Conservation (phyloP, 2,329 filamentous ascomycete species). For the Elsinoe necatrix region DNA sequence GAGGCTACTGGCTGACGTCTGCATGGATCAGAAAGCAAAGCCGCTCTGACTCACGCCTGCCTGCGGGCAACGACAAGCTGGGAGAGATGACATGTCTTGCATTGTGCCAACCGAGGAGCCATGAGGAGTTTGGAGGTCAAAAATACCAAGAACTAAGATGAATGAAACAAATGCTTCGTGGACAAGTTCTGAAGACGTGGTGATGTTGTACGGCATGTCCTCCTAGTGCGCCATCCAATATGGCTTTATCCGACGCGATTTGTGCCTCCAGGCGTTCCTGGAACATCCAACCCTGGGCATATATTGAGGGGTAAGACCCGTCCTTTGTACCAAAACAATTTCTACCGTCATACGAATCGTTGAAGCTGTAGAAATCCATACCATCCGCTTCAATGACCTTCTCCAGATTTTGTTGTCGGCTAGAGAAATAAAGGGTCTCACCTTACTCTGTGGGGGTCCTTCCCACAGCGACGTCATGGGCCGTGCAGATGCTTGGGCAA, state of each 20-base stretch:
- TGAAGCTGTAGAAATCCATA: background rate
- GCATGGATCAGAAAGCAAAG: background rate
- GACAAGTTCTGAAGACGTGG: background rate
- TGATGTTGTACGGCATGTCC: too few relatives aligned
- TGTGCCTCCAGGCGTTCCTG: constrained; percentile 8
- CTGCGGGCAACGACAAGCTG: background rate
- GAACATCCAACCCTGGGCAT: background rate
- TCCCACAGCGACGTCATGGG: constrained; percentile 8
- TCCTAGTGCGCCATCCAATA: constrained; percentile 7
- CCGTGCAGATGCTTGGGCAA: constrained; percentile 11
- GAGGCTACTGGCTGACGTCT: too few relatives aligned
- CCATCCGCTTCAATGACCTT: background rate
- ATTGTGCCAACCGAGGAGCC: background rate
- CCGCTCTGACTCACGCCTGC: too few relatives aligned
- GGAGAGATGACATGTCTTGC: background rate
- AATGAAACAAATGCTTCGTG: background rate
- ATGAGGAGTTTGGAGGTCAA: background rate
- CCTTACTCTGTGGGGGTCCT: background rate
- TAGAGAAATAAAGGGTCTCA: background rate
- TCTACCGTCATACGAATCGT: background rate
- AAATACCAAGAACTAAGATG: background rate
- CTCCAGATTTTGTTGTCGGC: background rate
- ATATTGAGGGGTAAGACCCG: constrained; percentile 6
- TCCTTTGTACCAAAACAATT: background rate
- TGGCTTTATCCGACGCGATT: constrained; percentile 10